A percentile compares a stretch with the other conserved stretches of the same genome.
phyloP scores from a whole-genome alignment of 306 rosid species.

The Acacia crassicarpa region DNA sequence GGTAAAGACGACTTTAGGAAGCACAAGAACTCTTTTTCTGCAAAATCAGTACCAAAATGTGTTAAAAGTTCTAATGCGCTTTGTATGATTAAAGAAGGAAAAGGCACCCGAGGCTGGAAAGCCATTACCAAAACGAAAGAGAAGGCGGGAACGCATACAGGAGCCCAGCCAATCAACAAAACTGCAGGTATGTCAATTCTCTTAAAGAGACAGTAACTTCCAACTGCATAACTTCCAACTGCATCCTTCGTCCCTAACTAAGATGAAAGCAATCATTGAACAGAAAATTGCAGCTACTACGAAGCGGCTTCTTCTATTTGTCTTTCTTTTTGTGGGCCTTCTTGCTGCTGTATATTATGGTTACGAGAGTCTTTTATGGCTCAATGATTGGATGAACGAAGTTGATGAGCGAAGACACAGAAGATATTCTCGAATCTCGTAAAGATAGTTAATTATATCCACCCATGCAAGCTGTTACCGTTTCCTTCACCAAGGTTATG shows the following conservation, averaged over 20 bases:
- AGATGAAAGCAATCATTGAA: constrained; percentile 23
- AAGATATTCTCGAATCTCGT: constrained; percentile 46
- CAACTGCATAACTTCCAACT: not conserved
- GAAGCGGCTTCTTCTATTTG: constrained; percentile 57
- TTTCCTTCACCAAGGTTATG: too few relatives aligned
- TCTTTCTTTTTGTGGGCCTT: constrained; percentile 44
- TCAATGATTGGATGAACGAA: constrained; percentile 89
- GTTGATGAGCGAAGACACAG: constrained; percentile 59
- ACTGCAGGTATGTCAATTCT: constrained; percentile 60
- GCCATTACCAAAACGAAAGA: constrained; percentile 58
- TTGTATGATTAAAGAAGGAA: constrained; percentile 45
- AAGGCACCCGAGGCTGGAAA: constrained; percentile 59
- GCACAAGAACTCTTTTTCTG: not conserved
- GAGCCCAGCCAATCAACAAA: constrained; percentile 56
- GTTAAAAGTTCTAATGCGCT: not conserved
- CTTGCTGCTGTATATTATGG: constrained; percentile 52
- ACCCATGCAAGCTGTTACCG: too few relatives aligned
- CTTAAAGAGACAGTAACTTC: not conserved
- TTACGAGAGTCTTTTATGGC: constrained; percentile 69
- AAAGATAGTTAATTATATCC: not conserved
- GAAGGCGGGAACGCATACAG: constrained; percentile 50
- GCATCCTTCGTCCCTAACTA: constrained; percentile 26
- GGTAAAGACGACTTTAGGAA: not conserved
- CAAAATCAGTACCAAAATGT: not conserved
- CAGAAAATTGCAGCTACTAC: constrained; percentile 57